Conservation (phyloP, 2,329 filamentous ascomycete species). For the Pseudogymnoascus sp. region DNA sequence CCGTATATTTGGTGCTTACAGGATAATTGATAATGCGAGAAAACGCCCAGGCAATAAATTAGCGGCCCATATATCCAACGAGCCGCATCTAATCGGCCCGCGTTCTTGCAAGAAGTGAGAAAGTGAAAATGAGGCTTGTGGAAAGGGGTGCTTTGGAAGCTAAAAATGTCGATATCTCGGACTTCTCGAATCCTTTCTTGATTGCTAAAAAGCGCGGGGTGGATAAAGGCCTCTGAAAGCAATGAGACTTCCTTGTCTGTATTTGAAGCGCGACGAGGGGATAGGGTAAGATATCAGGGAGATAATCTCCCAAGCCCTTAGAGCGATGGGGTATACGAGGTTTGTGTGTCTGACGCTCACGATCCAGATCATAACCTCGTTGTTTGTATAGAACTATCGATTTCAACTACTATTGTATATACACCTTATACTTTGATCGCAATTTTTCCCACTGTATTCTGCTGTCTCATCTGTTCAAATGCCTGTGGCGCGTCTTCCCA, state of each 20-base stretch:
- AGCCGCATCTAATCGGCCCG: not conserved
- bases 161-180: not conserved
- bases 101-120: not conserved
- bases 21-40: too few relatives aligned
- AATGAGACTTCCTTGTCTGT: too few relatives aligned
- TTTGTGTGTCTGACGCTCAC: not conserved
- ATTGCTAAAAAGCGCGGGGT: too few relatives aligned
- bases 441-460: conserved; percentile 3
- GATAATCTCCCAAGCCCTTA: too few relatives aligned
- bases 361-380: not conserved
- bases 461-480: not conserved
- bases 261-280: too few relatives aligned
- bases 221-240: too few relatives aligned
- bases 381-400: not conserved
- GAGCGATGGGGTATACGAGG: too few relatives aligned
- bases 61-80: too few relatives aligned
- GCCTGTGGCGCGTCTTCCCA: not conserved
- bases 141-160: too few relatives aligned
- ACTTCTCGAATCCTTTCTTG: not conserved
- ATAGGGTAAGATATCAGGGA: too few relatives aligned
- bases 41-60: not conserved
- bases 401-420: not conserved
- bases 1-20: not conserved
- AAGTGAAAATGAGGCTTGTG: not conserved
- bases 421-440: conserved; percentile 14